A percentile compares a stretch with the other conserved stretches of the same genome.
These are phyloP conservation scores for Fraxinus baroniana DNA, from an alignment of 305 asterid species.

Conservation along the genomic window DNA sequence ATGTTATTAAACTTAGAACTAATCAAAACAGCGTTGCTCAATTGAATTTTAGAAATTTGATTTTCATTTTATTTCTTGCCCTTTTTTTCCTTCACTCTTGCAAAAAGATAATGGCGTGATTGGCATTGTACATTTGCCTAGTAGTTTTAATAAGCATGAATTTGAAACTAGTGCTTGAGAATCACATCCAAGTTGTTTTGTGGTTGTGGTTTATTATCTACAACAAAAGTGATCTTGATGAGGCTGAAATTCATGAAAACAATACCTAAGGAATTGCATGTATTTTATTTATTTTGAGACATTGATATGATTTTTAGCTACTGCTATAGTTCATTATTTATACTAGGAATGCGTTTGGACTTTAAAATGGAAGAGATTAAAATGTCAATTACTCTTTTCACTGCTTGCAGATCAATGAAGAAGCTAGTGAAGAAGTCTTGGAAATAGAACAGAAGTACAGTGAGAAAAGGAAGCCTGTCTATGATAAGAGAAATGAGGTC, in stretches of 20 bases:
- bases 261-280: neutral
- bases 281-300: neutral
- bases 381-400: neutral
- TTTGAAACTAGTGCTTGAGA: neutral
- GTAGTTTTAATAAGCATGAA: neutral
- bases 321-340: neutral
- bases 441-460: conserved; percentile 19
- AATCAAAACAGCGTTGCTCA: too few species aligned
- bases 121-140: neutral
- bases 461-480: conserved; percentile 12
- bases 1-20: neutral
- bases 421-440: conserved; percentile 12
- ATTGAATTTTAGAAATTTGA: neutral
- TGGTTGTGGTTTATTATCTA: neutral
- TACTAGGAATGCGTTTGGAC: neutral
- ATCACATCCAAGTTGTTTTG: neutral
- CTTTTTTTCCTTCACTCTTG: neutral
- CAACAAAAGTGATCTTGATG: neutral
- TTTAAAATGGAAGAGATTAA: neutral
- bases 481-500: conserved; percentile 7
- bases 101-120: neutral
- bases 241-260: neutral
- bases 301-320: neutral
- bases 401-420: conserved; percentile 16
- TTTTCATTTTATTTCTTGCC: neutral